phyloP scores from a whole-genome alignment of 1,284 basidiomycete genomes.

The Pseudozyma pruni region DNA sequence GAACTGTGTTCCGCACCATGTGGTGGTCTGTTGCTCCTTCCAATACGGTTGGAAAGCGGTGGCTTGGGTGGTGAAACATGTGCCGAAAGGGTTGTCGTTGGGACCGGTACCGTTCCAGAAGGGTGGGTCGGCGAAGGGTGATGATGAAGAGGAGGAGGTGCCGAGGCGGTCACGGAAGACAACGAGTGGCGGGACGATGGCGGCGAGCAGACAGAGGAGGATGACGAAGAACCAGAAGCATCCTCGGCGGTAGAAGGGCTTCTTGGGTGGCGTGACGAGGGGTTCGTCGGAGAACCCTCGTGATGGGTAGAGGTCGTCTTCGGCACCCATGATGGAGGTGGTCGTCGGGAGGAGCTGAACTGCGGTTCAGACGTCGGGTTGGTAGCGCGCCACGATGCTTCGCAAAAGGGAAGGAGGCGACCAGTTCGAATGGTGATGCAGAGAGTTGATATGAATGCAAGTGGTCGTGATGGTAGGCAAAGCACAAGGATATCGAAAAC shows the following conservation, averaged over 20 bases:
- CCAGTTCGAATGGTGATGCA: no score
- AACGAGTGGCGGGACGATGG: constrained; percentile 33
- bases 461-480: no score
- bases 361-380: no score
- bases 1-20: constrained; percentile 46
- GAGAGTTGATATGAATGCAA: no score
- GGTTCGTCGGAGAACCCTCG: constrained; percentile 33
- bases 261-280: constrained; percentile 9
- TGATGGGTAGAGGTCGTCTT: constrained; percentile 6
- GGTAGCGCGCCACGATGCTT: no score
- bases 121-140: constrained; percentile 24
- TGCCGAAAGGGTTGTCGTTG: constrained; percentile 43
- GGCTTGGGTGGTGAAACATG: constrained; percentile 38
- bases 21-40: constrained; percentile 40
- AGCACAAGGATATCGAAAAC: no score
- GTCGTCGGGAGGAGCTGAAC: no score
- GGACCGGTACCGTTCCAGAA: constrained; percentile 50
- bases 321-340: constrained; percentile 12
- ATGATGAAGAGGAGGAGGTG: background rate
- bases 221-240: constrained; percentile 32
- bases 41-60: constrained; percentile 47
- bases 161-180: constrained; percentile 29
- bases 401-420: no score
- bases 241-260: constrained; percentile 28
- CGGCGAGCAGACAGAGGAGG: constrained; percentile 24